Conservation (phyloP, 192 early-diverging fungal genomes). For the Gryganskiella cystojenkinii region DNA sequence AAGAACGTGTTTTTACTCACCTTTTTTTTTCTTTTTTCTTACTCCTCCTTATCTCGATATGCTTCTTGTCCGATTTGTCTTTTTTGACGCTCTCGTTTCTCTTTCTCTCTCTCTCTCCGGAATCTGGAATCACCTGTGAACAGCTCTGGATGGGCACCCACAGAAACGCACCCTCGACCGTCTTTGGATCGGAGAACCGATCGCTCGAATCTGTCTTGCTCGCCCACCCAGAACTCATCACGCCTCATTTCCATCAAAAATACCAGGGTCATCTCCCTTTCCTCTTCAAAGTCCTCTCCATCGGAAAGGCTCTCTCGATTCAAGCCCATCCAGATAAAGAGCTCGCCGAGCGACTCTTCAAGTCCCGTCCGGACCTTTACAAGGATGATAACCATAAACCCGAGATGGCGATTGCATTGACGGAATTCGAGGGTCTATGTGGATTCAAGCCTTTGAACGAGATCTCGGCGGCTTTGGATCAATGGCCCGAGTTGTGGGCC, state of each 20-base stretch:
- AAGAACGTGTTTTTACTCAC: neutral
- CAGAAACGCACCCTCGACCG: conserved; percentile 84
- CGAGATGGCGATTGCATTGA: conserved; percentile 97
- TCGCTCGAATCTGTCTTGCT: conserved; percentile 73
- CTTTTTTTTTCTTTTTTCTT: neutral
- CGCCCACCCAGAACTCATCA: conserved; percentile 63
- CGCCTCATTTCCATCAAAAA: conserved; percentile 60
- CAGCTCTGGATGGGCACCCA: conserved; percentile 99
- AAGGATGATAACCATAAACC: conserved; percentile 96
- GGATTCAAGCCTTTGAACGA: conserved; percentile 89
- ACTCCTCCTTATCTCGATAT: conserved; percentile 9
- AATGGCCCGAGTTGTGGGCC: conserved; percentile 83
- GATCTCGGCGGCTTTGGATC: conserved; percentile 70
- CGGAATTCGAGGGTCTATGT: conserved; percentile 94
- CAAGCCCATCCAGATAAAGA: conserved; percentile 98
- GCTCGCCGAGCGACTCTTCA: conserved; percentile 80
- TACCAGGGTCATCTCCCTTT: conserved; percentile 92
- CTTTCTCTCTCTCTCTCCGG: neutral
- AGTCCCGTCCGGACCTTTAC: conserved; percentile 83
- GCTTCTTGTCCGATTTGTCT: no score
- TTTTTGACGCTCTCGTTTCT: no score
- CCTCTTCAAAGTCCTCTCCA: conserved; percentile 95
- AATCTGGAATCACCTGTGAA: no score
- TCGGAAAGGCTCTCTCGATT: conserved; percentile 92
- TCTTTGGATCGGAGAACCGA: conserved; percentile 48